Base-by-base conservation (phyloP, 805 yeast species). In the Schwanniomyces pseudopolymorphus region DNA sequence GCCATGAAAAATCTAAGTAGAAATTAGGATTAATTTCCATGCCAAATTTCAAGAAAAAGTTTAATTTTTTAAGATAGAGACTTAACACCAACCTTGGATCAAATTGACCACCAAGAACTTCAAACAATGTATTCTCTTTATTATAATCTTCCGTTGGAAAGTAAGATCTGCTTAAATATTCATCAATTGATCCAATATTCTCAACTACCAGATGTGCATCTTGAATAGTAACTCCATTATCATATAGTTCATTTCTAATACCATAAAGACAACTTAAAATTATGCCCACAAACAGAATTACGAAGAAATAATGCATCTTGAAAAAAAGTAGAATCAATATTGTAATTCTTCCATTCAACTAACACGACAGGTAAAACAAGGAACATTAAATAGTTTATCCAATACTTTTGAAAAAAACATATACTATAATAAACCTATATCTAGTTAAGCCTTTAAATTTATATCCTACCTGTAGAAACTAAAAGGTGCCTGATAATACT, bases 21-120 rank as follows among this genome's bases (percentile, higher is more conserved):
- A 31, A 31, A 3, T 22, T 8, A 6, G 25, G 25, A 22, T 14
- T 20, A 31, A 14, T 2, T 3, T 16, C 9, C 19, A 14, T 31
- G 13, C 7, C 11, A 31, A 7, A 6, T 31, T 31, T 31, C 35
- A 14, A 31, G 11, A 7, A 9, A 14, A 2, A 16, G 16, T 16
- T 7, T 14, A 31, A 16, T 16, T 16, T 31, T 7, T 16, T 7
- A 14, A 31, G 35, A 60, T 63, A 56, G 5, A 68, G 46, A 8
- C 65, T 63, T 5, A 66, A 67, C 31, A 64, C 48, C 6, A 67
- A 46, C 25, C 74, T 48, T 2, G 67, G 70, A 46, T 70, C 75
- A 31, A 31, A 31, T 8, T 31, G 20, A 4, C 16, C 20, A 31
- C 20, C 20, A 31, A 31, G 17, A 13, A 6, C 19, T 4, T 31